phyloP scores from a whole-genome alignment of 2,329 filamentous ascomycete genomes.

The Diaporthe velutina region DNA sequence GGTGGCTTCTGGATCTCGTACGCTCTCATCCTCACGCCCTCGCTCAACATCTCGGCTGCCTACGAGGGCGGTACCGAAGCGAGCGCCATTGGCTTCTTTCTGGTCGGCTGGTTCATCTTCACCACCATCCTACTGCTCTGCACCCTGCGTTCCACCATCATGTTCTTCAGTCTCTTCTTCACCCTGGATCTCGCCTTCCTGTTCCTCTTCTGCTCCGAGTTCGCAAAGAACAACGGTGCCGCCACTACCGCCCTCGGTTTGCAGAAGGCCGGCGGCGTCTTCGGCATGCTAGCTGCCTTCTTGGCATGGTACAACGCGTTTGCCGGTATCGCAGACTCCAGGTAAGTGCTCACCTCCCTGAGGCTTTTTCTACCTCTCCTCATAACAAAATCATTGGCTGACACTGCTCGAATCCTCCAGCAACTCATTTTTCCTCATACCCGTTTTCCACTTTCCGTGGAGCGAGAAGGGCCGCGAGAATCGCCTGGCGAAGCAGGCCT shows the following conservation, averaged over 20 bases:
- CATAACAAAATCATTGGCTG: not conserved
- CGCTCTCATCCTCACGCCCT: constrained; percentile 77
- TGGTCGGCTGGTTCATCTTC: constrained; percentile 88
- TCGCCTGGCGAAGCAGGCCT: constrained; percentile 65
- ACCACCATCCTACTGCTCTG: constrained; percentile 80
- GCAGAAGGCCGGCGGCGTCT: constrained; percentile 80
- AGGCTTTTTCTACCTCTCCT: not conserved
- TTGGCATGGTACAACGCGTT: constrained; percentile 90
- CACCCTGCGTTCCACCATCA: constrained; percentile 82
- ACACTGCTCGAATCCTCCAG: constrained; percentile 58
- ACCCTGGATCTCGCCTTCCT: constrained; percentile 82
- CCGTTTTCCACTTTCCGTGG: constrained; percentile 96
- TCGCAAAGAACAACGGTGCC: constrained; percentile 65
- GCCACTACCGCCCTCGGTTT: constrained; percentile 59
- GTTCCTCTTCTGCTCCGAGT: constrained; percentile 76
- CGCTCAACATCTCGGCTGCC: constrained; percentile 57
- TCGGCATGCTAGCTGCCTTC: constrained; percentile 86
- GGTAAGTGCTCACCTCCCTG: constrained; percentile 56
- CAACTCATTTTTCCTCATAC: constrained; percentile 90
- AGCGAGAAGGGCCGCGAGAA: constrained; percentile 79
- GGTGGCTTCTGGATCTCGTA: constrained; percentile 88
- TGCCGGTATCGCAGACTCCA: constrained; percentile 82
- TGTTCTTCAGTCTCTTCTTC: constrained; percentile 84
- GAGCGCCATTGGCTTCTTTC: constrained; percentile 79
- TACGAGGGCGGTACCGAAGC: constrained; percentile 63